Evolutionary conservation across 208 protist genomes (phyloP), one percentile per base, ranked within the genome.

Genomic region (Trypanosoma lewisi): DNA sequence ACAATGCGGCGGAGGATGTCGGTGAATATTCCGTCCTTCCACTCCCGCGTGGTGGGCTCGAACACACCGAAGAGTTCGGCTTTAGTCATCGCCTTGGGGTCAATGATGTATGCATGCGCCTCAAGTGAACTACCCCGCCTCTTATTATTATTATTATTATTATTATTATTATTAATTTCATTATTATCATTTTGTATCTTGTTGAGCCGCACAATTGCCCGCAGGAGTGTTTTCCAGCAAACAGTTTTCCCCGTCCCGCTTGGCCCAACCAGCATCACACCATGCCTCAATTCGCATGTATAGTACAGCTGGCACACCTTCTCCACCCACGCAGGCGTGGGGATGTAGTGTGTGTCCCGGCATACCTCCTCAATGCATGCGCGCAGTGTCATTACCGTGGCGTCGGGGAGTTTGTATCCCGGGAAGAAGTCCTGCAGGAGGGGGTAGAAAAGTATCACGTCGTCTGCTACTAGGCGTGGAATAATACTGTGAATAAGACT

Each of bases 1-100:
- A 99, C 80, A 71, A 99, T 99, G 56, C 82, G 78, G 33, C 99
- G 89, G 14, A 99, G 78, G 11, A 98, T 97, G 57, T 82, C 80
- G 6, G 99, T 99, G 70, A 99, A 99, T 4, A 99, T 74, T 68
- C 99, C 99, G 74, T 99, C 99, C 21, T 91, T 99, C 99, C 99
- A 99, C 82, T 99, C 98, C 25, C 97, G 89, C 28, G 98, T 99
- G 16, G 98, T 99, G 39, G 93, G 66, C 68, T 99, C 98, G 17
- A 99, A 86, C 6, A 77, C 88, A 59, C 99, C 99, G 76, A 99
- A 99, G 19, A 99, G 87, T 42, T 98, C 91, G 30, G 93, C 90
- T 78, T 99, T 99, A 41, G 80, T 90, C 21, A 99, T 92, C 21
- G 99, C 95, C 81, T 99, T 99, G 21, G 98, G 98, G 68, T 99